Percentiles rank a stretch among this genome's conserved stretches.
These are phyloP conservation scores for Glycyrrhiza uralensis DNA, from an alignment of 306 rosid genomes.

Conservation along the genomic window DNA sequence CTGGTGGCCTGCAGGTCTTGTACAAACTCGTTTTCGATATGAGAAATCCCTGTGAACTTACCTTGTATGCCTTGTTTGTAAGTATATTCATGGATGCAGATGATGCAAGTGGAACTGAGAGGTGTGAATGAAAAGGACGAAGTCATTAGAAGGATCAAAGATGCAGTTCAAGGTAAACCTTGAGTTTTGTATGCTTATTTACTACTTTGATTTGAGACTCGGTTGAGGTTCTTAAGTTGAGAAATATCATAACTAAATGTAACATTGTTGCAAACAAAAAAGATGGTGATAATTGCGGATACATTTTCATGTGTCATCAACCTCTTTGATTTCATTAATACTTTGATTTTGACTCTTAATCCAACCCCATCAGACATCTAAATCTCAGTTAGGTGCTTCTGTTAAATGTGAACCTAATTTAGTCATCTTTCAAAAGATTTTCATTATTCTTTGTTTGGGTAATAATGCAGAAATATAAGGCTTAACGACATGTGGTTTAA, in stretches of 20 bases:
- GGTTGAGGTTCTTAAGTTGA: not conserved
- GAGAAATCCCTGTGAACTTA: not conserved
- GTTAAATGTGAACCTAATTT: not conserved
- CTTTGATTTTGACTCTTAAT: not conserved
- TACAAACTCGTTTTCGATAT: not conserved
- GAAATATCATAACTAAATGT: not conserved
- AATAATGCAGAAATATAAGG: not conserved
- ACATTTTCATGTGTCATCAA: not conserved
- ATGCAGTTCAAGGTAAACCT: conserved; percentile 58
- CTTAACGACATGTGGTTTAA: not conserved
- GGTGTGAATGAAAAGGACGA: conserved; percentile 58
- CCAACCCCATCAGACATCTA: not conserved
- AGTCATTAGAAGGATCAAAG: conserved; percentile 54
- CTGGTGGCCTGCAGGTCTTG: conserved; percentile 73
- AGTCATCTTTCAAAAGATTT: not conserved
- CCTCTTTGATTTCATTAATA: not conserved
- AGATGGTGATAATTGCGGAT: not conserved
- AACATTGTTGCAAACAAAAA: not conserved
- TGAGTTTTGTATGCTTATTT: conserved; percentile 11
- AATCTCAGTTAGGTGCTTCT: conserved; percentile 16
- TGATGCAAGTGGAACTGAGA: conserved; percentile 56
- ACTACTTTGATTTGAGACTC: not conserved
- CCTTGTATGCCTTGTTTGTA: not conserved
- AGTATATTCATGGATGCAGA: conserved; percentile 41
- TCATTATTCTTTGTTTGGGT: not conserved